These are phyloP conservation scores for Exobasidium rhododendri DNA, from an alignment of 1,284 basidiomycete species.

Conservation along the genomic window DNA sequence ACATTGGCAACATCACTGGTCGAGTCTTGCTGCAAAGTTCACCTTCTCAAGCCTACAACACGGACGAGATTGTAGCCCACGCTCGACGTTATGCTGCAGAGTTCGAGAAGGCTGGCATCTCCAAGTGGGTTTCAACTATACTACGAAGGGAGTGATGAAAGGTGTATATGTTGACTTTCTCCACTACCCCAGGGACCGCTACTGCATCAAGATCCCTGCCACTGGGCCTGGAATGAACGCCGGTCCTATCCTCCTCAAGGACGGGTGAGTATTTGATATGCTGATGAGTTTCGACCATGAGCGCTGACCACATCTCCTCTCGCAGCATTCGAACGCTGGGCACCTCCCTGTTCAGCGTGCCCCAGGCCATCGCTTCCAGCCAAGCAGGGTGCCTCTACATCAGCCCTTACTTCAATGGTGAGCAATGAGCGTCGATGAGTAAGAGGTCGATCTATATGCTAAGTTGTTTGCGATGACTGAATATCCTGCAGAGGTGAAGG, in stretches of 20 bases:
- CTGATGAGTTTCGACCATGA: too few relatives aligned
- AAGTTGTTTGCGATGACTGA: not conserved
- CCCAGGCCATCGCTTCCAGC: too few relatives aligned
- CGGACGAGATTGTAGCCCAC: constrained; percentile 23
- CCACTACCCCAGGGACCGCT: constrained; percentile 47
- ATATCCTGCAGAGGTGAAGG: constrained; percentile 19
- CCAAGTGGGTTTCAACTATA: constrained; percentile 36
- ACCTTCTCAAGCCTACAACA: constrained; percentile 27
- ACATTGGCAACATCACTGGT: constrained; percentile 25
- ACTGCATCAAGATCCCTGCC: too few relatives aligned
- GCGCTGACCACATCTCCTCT: too few relatives aligned
- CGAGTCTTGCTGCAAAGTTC: constrained; percentile 30
- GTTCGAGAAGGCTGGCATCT: constrained; percentile 25
- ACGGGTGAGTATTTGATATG: too few relatives aligned
- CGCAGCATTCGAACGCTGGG: too few relatives aligned
- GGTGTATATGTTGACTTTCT: constrained; percentile 53
- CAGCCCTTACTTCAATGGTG: constrained; percentile 48
- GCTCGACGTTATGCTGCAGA: constrained; percentile 26
- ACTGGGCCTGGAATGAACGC: too few relatives aligned
- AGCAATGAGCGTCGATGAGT: too few relatives aligned
- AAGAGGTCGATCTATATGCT: not conserved
- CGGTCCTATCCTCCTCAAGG: too few relatives aligned
- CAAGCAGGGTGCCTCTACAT: constrained; percentile 48
- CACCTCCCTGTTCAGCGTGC: too few relatives aligned
- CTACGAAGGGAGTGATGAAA: constrained; percentile 29